Conservation (phyloP, 495 filamentous ascomycete species). For the Letharia columbiana region DNA sequence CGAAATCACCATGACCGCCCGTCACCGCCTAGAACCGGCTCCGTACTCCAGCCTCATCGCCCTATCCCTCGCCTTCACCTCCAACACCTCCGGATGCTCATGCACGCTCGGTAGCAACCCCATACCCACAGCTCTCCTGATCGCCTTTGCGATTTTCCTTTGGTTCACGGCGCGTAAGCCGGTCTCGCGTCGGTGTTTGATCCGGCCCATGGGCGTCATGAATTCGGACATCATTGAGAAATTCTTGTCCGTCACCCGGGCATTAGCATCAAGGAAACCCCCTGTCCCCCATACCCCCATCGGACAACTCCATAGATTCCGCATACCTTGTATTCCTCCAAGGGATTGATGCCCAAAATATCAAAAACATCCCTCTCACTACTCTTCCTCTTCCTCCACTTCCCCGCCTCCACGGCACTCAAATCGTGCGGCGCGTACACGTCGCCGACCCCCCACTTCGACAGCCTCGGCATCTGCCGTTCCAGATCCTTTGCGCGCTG, state of each 20-base stretch:
- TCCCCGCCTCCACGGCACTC: constrained; percentile 60
- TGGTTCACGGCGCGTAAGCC: constrained; percentile 85
- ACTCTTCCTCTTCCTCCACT: constrained; percentile 49
- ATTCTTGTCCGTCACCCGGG: constrained; percentile 48
- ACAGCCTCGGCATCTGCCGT: constrained; percentile 38
- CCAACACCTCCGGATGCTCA: constrained; percentile 80
- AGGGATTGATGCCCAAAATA: constrained; percentile 67
- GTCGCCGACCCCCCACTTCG: constrained; percentile 59
- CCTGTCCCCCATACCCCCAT: background rate
- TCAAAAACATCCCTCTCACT: constrained; percentile 61
- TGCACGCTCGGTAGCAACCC: constrained; percentile 91
- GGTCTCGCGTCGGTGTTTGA: constrained; percentile 63
- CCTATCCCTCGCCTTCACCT: constrained; percentile 27
- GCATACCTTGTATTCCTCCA: constrained; percentile 76
- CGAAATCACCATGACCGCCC: background rate
- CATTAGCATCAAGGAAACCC: constrained; percentile 7
- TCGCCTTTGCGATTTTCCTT: constrained; percentile 82
- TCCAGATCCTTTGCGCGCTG: constrained; percentile 26
- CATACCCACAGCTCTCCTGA: constrained; percentile 76
- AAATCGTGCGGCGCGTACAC: constrained; percentile 89
- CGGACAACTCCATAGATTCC: too few relatives aligned
- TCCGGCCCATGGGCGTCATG: constrained; percentile 73
- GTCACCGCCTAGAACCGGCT: background rate
- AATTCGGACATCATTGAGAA: constrained; percentile 88
- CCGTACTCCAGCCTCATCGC: constrained; percentile 4